Evolutionary conservation across 768 basidiomycete species (phyloP), one percentile per base, ranked within the genome.

Genomic region (Podaxis pistillaris): DNA sequence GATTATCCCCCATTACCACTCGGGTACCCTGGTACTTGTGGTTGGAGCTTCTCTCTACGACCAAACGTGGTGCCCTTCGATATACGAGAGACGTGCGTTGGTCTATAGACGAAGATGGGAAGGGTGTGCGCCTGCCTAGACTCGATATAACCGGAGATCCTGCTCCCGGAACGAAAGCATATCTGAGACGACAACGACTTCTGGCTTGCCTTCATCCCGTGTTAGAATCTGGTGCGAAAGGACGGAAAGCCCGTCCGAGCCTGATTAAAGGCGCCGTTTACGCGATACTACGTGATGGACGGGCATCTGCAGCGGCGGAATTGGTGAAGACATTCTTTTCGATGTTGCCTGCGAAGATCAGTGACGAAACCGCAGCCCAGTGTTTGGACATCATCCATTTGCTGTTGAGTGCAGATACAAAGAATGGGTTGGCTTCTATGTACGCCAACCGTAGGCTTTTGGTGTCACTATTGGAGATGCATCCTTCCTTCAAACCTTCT

Each of bases 361-460:
- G 72, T 68, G 65, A 67, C 22, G 71, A 70, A 54, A 71, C 73
- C 68, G 72, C 72, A 17, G 68, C 69, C 38, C 63, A 68, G 37
- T 82, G 82, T 64, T 72, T 87, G 52, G 75, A 80, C 56, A 81
- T 91, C 58, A 77, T 91, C 58, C 82, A 89, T 67, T 73, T 85
- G 58, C 70, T 71, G 62, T 73, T 71, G 58, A 68, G 69, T 65
- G 73, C 71, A 63, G 47, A 50, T 36, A 67, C 69, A 11, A 68
- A 68, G 50, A 66, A 68, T 30, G 80, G 83, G 37, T 68, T 86
- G 49, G 70, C 75, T 37, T 78, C 71, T 41, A 79, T 85, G 66
- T 81, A 77, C 67, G 69, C 77, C 33, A 73, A 76, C 56, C 80
- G 80, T 44, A 75, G 76, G 64, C 75, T 75, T 17, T 74, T 89